These are phyloP conservation scores for Epithele typhae DNA, from an alignment of 768 basidiomycete species.

Conservation along the genomic window DNA sequence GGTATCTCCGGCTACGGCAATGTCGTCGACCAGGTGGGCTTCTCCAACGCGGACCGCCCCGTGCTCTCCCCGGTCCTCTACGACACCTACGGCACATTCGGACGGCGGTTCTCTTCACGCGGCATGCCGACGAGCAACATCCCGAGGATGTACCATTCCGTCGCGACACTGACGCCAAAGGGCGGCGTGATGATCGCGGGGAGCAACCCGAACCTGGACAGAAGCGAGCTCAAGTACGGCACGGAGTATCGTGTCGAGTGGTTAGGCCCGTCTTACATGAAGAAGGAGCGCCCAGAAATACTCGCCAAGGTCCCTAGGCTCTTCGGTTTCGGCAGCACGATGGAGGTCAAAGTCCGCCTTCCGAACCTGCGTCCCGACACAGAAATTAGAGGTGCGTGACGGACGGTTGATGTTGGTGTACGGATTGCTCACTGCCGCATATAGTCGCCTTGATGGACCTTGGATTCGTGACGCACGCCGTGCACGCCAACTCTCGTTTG, in stretches of 20 bases:
- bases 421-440: background rate
- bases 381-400: too few species aligned
- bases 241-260: conserved; percentile 90
- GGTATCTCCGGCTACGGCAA: conserved; percentile 82
- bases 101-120: conserved; percentile 51
- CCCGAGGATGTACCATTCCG: conserved; percentile 79
- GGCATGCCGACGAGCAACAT: conserved; percentile 65
- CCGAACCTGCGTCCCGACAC: too few species aligned
- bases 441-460: conserved; percentile 76
- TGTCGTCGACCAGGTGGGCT: conserved; percentile 61
- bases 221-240: conserved; percentile 66
- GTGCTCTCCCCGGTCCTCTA: conserved; percentile 69
- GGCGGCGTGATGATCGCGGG: conserved; percentile 77
- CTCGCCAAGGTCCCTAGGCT: conserved; percentile 25
- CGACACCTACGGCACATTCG: conserved; percentile 46
- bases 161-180: conserved; percentile 70
- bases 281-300: conserved; percentile 51
- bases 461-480: conserved; percentile 75
- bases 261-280: conserved; percentile 81
- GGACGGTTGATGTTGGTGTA: too few species aligned
- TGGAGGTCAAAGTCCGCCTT: conserved; percentile 40
- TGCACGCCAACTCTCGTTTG: conserved; percentile 72
- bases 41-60: conserved; percentile 76
- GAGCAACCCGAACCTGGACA: conserved; percentile 80
- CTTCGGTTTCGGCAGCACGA: conserved; percentile 43